Conservation (phyloP, 208 protist species). For the Acanthamoeba lenticulata region DNA sequence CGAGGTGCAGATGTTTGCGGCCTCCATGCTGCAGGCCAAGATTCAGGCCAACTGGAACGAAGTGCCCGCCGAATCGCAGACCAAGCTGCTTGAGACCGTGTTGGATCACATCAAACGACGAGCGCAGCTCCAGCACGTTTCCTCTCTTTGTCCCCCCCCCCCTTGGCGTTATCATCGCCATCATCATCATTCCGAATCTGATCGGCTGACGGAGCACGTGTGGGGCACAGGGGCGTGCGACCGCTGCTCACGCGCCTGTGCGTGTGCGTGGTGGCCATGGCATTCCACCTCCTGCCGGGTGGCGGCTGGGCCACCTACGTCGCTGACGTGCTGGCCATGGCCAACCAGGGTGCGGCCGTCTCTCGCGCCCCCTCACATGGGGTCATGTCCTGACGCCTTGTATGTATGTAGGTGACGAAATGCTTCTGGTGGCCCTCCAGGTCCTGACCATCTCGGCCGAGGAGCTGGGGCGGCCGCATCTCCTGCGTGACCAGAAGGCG, state of each 20-base stretch:
- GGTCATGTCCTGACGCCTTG: background rate
- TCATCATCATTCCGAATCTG: background rate
- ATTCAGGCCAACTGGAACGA: background rate
- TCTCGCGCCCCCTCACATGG: too few relatives aligned
- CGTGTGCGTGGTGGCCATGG: conserved; percentile 9
- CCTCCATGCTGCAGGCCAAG: background rate
- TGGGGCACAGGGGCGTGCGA: background rate
- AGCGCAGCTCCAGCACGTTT: background rate
- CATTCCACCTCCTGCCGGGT: background rate
- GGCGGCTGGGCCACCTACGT: background rate
- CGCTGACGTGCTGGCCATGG: background rate
- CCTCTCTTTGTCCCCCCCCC: background rate
- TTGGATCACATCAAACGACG: background rate
- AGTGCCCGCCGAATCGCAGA: background rate
- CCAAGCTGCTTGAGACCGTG: background rate
- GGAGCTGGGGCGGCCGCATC: background rate
- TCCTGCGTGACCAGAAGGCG: background rate
- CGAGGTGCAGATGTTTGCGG: background rate
- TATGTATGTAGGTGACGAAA: background rate
- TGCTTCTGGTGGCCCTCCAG: background rate
- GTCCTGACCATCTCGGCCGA: background rate
- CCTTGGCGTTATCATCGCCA: too few relatives aligned
- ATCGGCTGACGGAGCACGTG: background rate
- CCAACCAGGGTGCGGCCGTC: background rate
- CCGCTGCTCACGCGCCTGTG: background rate